Evolutionary conservation across 306 rosid species (phyloP).

Genomic region (Citrullus mucosospermus): DNA sequence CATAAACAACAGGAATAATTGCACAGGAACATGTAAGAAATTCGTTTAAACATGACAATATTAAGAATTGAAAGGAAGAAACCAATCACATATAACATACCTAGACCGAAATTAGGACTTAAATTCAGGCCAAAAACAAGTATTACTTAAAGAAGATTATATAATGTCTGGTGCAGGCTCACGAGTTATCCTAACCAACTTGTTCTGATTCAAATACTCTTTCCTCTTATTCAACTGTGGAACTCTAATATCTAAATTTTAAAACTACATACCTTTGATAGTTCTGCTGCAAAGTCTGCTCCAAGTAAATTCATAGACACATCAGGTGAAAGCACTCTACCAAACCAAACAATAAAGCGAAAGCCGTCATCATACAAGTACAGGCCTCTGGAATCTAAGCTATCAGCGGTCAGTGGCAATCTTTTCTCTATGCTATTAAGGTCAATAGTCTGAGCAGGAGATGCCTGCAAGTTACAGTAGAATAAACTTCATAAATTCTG

Average conservation of each 20-base stretch:
- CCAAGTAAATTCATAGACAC: conserved; percentile 86
- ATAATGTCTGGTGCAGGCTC: neutral
- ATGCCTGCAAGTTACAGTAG: conserved; percentile 30
- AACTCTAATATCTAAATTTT: neutral
- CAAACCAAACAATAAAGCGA: conserved; percentile 82
- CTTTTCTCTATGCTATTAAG: conserved; percentile 46
- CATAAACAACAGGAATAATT: neutral
- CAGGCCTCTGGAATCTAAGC: conserved; percentile 89
- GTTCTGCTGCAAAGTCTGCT: conserved; percentile 76
- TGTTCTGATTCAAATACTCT: neutral
- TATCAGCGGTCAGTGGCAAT: conserved; percentile 65
- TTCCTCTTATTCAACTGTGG: neutral
- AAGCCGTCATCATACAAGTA: conserved; percentile 72
- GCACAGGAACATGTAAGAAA: neutral
- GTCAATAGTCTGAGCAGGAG: conserved; percentile 36
- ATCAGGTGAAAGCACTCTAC: conserved; percentile 83
- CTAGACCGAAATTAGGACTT: neutral
- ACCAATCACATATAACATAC: neutral
- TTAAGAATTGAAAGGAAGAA: neutral
- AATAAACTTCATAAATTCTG: conserved; percentile 14
- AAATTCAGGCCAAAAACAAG: neutral
- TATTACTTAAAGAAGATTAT: neutral
- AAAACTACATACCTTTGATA: conserved; percentile 63
- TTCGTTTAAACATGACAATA: neutral
- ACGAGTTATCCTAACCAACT: neutral